phyloP scores from a whole-genome alignment of 2,329 filamentous ascomycete genomes.

The Beauveria australis region DNA sequence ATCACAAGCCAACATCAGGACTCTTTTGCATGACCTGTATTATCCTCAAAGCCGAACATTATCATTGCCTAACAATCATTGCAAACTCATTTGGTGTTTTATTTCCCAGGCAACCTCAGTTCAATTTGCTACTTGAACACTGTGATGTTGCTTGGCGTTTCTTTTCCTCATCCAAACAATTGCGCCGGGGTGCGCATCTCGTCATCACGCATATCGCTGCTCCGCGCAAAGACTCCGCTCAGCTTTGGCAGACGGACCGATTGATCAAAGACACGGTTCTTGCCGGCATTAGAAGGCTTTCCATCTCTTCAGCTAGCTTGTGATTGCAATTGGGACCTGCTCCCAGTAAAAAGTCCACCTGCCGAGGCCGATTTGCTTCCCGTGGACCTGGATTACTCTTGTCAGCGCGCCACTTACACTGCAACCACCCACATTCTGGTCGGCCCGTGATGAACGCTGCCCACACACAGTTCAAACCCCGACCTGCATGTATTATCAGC shows the following conservation, averaged over 20 bases:
- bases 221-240: not conserved
- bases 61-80: too few relatives aligned
- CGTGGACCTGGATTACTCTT: not conserved
- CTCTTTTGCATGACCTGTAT: too few relatives aligned
- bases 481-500: not conserved
- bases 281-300: not conserved
- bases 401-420: not conserved
- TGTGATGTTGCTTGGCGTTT: not conserved
- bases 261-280: not conserved
- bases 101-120: not conserved
- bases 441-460: not conserved
- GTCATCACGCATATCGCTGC: not conserved
- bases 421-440: not conserved
- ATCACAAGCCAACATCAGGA: too few relatives aligned
- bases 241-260: constrained; percentile 1
- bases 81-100: not conserved
- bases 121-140: not conserved
- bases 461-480: not conserved
- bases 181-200: not conserved
- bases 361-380: not conserved
- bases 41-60: too few relatives aligned
- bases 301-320: not conserved
- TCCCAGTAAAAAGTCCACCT: not conserved
- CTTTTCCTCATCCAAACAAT: not conserved
- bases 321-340: not conserved